Evolutionary conservation across 78 protist genomes (phyloP).

Genomic region (Dictyostelium discoideum): DNA sequence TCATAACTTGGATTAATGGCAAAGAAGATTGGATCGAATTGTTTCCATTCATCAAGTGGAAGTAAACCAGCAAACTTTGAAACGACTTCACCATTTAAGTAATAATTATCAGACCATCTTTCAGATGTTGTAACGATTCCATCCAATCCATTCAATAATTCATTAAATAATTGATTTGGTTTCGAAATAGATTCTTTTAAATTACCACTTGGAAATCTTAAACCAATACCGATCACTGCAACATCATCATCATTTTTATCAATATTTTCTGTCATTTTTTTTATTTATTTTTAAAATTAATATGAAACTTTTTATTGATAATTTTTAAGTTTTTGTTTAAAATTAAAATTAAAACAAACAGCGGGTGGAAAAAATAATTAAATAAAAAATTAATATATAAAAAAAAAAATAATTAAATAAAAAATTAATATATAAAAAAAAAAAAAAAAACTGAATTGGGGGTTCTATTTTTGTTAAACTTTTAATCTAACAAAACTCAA

Average conservation of each 20-base stretch:
- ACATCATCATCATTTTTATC: not conserved
- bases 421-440: no score
- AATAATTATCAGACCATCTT: not conserved
- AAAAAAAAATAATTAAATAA: no score
- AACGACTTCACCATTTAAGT: not conserved
- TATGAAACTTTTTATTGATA: no score
- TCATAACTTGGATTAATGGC: constrained; percentile 69
- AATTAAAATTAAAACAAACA: no score
- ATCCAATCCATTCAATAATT: constrained; percentile 36
- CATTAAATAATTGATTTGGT: constrained; percentile 20
- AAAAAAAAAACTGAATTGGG: no score
- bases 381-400: no score
- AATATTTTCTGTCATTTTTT: no score
- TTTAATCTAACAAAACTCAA: no score
- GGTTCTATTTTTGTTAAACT: no score
- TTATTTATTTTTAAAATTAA: no score
- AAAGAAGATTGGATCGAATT: constrained; percentile 75
- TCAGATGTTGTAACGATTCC: not conserved
- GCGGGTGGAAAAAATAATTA: no score
- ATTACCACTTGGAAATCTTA: constrained; percentile 16
- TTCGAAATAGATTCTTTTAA: not conserved
- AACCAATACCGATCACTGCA: constrained; percentile 4
- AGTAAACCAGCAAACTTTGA: constrained; percentile 34
- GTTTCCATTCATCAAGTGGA: constrained; percentile 25
- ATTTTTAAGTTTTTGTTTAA: no score